These are phyloP conservation scores for Colletotrichum incanum DNA, from an alignment of 2,329 filamentous ascomycete genomes.

Conservation along the genomic window DNA sequence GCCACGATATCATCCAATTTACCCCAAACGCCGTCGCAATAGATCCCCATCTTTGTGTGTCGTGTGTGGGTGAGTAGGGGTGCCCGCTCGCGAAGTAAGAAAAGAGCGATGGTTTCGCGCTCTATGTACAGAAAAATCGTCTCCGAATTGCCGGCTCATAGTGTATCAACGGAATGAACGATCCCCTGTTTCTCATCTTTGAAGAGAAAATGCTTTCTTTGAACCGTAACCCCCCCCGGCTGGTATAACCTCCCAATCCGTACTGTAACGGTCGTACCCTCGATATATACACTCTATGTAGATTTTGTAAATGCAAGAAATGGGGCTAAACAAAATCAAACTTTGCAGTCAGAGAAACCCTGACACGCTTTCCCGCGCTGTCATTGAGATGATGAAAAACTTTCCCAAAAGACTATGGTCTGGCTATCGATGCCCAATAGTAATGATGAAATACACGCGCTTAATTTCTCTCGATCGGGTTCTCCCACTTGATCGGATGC, in stretches of 20 bases:
- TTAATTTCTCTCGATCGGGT: constrained; percentile 59
- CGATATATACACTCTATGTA: constrained; percentile 39
- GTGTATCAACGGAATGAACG: constrained; percentile 9
- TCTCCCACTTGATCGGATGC: constrained; percentile 83
- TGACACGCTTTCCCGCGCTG: constrained; percentile 9
- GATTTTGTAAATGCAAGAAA: constrained; percentile 18
- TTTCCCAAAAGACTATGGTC: not conserved
- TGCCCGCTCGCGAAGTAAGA: not conserved
- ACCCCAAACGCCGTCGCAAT: constrained; percentile 21
- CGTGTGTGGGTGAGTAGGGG: not conserved
- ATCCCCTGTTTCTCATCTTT: not conserved
- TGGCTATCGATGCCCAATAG: not conserved
- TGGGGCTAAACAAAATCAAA: constrained; percentile 7
- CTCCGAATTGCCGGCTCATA: not conserved
- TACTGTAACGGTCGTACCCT: constrained; percentile 27
- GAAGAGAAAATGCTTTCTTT: constrained; percentile 23
- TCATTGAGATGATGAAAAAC: constrained; percentile 7
- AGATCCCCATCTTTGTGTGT: not conserved
- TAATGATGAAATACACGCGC: not conserved
- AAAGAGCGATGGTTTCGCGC: constrained; percentile 9
- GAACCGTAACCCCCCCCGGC: constrained; percentile 25
- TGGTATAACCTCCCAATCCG: constrained; percentile 40
- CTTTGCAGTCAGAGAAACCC: constrained; percentile 23
- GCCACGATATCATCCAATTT: not conserved
- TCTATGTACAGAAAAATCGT: constrained; percentile 12